phyloP scores from a whole-genome alignment of 176 grass and related monocot genomes.

The Saccharum spontaneum region DNA sequence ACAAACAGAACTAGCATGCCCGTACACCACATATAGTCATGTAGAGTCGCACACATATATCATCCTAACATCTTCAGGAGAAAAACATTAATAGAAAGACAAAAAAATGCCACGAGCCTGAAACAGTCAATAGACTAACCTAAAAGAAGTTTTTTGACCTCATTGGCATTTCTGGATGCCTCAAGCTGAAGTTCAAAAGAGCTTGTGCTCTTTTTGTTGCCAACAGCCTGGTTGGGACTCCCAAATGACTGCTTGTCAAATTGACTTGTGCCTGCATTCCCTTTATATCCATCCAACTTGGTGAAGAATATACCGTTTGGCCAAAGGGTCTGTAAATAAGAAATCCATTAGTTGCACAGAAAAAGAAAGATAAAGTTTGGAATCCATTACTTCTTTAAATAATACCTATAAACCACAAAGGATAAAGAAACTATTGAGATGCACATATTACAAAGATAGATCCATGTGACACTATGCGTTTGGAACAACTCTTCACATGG shows the following conservation, averaged over 20 bases:
- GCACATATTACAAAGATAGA: constrained; percentile 20
- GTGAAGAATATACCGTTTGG: constrained; percentile 90
- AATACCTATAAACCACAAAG: neutral
- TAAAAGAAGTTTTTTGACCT: constrained; percentile 95
- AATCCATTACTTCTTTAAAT: neutral
- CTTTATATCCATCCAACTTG: constrained; percentile 65
- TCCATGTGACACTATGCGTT: constrained; percentile 19
- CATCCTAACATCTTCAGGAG: neutral
- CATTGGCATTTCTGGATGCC: constrained; percentile 88
- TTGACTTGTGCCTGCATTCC: constrained; percentile 35
- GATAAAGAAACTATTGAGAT: neutral
- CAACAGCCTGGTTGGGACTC: constrained; percentile 40
- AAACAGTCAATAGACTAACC: constrained; percentile 50
- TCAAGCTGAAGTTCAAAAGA: constrained; percentile 75
- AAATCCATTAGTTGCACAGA: constrained; percentile 34
- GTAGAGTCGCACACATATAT: neutral
- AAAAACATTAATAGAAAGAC: constrained; percentile 19
- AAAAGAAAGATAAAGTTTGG: constrained; percentile 14
- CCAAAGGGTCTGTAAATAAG: constrained; percentile 68
- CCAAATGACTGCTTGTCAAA: constrained; percentile 43
- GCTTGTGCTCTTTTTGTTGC: constrained; percentile 41
- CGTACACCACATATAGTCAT: neutral
- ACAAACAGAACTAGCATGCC: neutral
- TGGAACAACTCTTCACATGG: constrained; percentile 21
- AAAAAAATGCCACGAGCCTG: neutral